phyloP scores from a whole-genome alignment of 805 yeast species.

The Lachancea nothofagi region DNA sequence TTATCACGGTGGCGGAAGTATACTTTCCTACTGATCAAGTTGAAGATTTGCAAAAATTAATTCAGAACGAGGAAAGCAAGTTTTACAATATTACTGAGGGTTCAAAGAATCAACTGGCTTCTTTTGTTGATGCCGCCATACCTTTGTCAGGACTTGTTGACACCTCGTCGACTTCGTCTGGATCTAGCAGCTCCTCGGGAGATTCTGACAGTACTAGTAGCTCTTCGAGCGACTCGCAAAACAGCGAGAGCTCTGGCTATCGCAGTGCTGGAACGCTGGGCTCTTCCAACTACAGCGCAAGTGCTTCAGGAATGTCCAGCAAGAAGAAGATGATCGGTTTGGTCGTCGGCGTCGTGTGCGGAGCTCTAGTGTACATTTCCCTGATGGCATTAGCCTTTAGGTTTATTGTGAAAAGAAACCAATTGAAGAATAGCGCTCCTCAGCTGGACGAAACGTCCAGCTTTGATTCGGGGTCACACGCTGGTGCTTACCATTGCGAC shows the following conservation, averaged over 20 bases:
- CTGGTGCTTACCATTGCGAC: slow-evolving; percentile 1
- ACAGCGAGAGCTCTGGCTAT: slow-evolving; percentile 23
- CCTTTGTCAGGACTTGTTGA: slow-evolving; percentile 35
- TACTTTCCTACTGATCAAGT: slow-evolving; percentile 63
- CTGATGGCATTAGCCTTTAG: slow-evolving; percentile 52
- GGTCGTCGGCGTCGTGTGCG: slow-evolving; percentile 77
- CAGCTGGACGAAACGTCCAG: slow-evolving; percentile 20
- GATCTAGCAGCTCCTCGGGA: slow-evolving; percentile 71
- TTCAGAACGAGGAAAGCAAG: slow-evolving; percentile 51
- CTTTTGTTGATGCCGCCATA: slow-evolving; percentile 54
- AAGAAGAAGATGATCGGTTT: slow-evolving; percentile 62
- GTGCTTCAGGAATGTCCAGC: slow-evolving; percentile 17
- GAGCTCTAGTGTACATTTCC: slow-evolving; percentile 61
- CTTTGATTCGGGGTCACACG: slow-evolving; percentile 13
- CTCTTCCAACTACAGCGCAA: slow-evolving; percentile 11
- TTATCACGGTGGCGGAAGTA: slow-evolving; percentile 84
- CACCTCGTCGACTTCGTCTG: slow-evolving; percentile 47
- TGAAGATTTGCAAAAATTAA: slow-evolving; percentile 41
- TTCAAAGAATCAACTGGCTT: slow-evolving; percentile 52
- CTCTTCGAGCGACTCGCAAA: slow-evolving; percentile 9
- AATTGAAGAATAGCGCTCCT: slow-evolving; percentile 16
- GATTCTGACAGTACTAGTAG: slow-evolving; percentile 11
- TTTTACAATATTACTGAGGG: slow-evolving; percentile 56
- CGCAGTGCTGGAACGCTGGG: slow-evolving; percentile 14
- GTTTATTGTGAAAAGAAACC: slow-evolving; percentile 40